phyloP scores from a whole-genome alignment of 2,329 filamentous ascomycete genomes.

The Hypoxylon sp. region DNA sequence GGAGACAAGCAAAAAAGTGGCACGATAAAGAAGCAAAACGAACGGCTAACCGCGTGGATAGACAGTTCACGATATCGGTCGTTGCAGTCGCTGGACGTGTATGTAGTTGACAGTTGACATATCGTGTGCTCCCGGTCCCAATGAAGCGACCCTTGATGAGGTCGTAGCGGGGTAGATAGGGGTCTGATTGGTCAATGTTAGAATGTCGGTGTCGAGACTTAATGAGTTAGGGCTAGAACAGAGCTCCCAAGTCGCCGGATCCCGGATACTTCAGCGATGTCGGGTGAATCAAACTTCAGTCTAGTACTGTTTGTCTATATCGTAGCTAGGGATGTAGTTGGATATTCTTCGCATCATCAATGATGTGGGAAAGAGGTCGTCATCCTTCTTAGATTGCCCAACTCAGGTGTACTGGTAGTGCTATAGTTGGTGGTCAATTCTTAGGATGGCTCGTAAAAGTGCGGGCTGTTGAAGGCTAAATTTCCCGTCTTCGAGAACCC shows the following conservation, averaged over 20 bases:
- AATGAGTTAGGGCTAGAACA: slow-evolving; percentile 24
- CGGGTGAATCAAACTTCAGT: slow-evolving; percentile 17
- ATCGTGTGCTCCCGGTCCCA: slow-evolving; percentile 31
- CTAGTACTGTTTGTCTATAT: neutral
- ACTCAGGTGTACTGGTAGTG: too few species aligned
- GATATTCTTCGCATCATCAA: slow-evolving; percentile 1
- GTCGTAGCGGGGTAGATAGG: slow-evolving; percentile 35
- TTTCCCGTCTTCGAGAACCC: neutral
- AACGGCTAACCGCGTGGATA: slow-evolving; percentile 16
- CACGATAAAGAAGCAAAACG: slow-evolving; percentile 28
- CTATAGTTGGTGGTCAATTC: neutral
- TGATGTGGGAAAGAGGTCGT: neutral
- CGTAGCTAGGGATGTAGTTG: neutral
- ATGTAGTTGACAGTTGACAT: slow-evolving; percentile 15
- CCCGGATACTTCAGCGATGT: slow-evolving; percentile 33
- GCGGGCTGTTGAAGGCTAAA: neutral
- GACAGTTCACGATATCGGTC: slow-evolving; percentile 41
- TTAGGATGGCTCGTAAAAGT: neutral
- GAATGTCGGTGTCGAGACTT: slow-evolving; percentile 38
- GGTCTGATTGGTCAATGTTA: slow-evolving; percentile 41
- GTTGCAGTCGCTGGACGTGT: slow-evolving; percentile 31
- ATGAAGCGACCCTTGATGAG: slow-evolving; percentile 13
- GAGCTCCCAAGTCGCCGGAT: slow-evolving; percentile 6
- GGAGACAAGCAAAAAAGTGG: slow-evolving; percentile 33
- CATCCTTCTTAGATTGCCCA: neutral